phyloP scores from a whole-genome alignment of 1,284 basidiomycete species.

The Cryptococcus depauperatus region DNA sequence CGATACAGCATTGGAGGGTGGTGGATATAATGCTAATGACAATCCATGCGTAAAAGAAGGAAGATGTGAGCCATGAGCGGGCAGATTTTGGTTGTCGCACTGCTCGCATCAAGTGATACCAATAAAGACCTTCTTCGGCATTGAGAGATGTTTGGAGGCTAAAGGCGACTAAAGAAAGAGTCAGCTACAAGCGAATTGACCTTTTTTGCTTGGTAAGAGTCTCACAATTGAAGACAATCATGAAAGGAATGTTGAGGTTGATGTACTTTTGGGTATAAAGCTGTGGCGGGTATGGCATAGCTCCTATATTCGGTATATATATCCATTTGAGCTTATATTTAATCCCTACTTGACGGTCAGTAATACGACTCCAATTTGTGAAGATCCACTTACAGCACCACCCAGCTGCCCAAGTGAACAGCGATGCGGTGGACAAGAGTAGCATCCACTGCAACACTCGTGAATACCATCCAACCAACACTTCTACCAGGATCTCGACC shows the following conservation, averaged over 20 bases:
- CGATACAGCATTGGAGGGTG: slow-evolving; percentile 8
- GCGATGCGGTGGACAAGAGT: slow-evolving; percentile 8
- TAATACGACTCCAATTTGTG: background rate
- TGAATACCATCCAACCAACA: background rate
- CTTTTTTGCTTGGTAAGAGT: background rate
- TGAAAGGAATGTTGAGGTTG: slow-evolving; percentile 14
- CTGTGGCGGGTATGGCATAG: slow-evolving; percentile 16
- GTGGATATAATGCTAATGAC: slow-evolving; percentile 13
- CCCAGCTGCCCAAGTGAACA: slow-evolving; percentile 19
- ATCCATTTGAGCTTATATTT: slow-evolving; percentile 25
- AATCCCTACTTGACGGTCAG: slow-evolving; percentile 7
- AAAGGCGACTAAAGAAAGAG: slow-evolving; percentile 13
- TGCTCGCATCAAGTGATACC: slow-evolving; percentile 31
- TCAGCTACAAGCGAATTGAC: background rate
- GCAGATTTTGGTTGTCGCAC: slow-evolving; percentile 20
- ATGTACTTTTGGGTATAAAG: slow-evolving; percentile 16
- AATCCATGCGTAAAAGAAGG: slow-evolving; percentile 29
- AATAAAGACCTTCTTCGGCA: slow-evolving; percentile 31
- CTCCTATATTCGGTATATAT: slow-evolving; percentile 12
- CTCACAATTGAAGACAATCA: slow-evolving; percentile 18
- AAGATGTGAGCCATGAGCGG: slow-evolving; percentile 21
- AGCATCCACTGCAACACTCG: slow-evolving; percentile 22
- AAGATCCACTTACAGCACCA: slow-evolving; percentile 14
- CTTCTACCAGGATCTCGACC: background rate
- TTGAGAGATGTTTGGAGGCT: slow-evolving; percentile 24